These are phyloP conservation scores for Epichloe festucae DNA, from an alignment of 2,329 filamentous ascomycete genomes.

Conservation along the genomic window DNA sequence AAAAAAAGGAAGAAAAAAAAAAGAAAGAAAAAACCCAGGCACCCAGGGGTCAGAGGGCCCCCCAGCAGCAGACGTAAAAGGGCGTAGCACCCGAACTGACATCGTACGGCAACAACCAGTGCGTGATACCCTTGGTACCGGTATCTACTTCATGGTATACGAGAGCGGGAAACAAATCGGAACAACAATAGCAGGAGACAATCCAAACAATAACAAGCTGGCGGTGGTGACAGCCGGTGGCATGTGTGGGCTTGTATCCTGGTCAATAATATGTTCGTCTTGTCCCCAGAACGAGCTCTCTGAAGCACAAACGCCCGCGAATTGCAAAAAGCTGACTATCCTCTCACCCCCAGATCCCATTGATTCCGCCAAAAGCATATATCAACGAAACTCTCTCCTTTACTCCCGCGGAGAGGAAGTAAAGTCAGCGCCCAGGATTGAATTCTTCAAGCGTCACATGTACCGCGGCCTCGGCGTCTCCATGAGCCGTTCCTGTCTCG, in stretches of 20 bases:
- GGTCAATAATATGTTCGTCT: conserved; percentile 58
- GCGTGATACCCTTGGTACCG: conserved; percentile 70
- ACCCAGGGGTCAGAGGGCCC: too few relatives aligned
- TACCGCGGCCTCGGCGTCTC: conserved; percentile 75
- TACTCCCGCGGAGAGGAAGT: conserved; percentile 52
- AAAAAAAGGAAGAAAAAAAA: too few relatives aligned
- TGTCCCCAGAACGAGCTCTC: too few relatives aligned
- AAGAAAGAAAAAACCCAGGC: too few relatives aligned
- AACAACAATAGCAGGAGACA: conserved; percentile 58
- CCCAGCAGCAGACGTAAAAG: not conserved
- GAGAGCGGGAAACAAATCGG: conserved; percentile 75
- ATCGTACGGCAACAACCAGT: conserved; percentile 31
- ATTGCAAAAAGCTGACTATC: not conserved
- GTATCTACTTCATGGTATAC: conserved; percentile 82
- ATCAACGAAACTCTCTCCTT: conserved; percentile 68
- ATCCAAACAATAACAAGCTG: conserved; percentile 63
- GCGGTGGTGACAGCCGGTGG: conserved; percentile 69
- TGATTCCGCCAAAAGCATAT: conserved; percentile 75
- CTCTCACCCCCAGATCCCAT: conserved; percentile 41
- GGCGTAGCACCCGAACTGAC: not conserved
- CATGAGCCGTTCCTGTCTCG: conserved; percentile 67
- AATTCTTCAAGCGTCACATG: conserved; percentile 66
- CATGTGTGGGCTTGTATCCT: conserved; percentile 71
- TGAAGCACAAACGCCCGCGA: conserved; percentile 3
- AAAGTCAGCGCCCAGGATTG: conserved; percentile 56